Base-by-base conservation (phyloP, 345 rosid species). In the Lenwebbia sp. region DNA sequence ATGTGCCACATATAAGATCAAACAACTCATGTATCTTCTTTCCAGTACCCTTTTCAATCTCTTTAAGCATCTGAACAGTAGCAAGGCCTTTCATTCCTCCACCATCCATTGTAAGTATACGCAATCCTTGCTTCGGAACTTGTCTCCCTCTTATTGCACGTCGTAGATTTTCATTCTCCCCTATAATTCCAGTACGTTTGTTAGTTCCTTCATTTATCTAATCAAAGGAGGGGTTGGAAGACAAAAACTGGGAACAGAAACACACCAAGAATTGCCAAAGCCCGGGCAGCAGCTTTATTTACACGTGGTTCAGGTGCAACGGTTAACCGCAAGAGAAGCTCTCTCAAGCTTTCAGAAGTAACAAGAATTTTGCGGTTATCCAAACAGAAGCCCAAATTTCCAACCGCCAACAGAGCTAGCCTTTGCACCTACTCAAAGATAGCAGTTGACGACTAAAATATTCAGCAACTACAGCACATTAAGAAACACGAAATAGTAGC, bases 21-120 rank as follows among this genome's bases (percentile, higher is more conserved):
- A 97, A 97, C 86, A 97, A 90, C 91, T 97, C 99, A 92, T 97
- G 99, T 88, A 97, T 96, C 87, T 90, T 93, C 90, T 96, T 97
- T 87, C 99, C 99, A 86, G 99, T 93, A 84, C 99, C 97, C 91
- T 93, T 96, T 89, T 97, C 99, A 90, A 96, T 96, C 91, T 94
- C 98, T 90, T 96, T 96, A 91, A 97, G 99, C 89, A 97, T 91
- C 93, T 93, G 97, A 85, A 97, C 99, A 65, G 99, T 97, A 44
- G 97, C 99, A 86, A 97, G 93, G 86, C 99, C 99, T 92, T 97
- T 97, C 99, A 97, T 97, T 90, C 99, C 99, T 90, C 99, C 99
- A 55, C 99, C 99, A 91, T 97, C 99, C 99, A 97, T 97, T 65
- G 99, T 88, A 83, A 97, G 99, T 90, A 97, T 97, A 76, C 99